phyloP scores from a whole-genome alignment of 2,329 filamentous ascomycete genomes.

The Ceratocystis cacaofunesta region DNA sequence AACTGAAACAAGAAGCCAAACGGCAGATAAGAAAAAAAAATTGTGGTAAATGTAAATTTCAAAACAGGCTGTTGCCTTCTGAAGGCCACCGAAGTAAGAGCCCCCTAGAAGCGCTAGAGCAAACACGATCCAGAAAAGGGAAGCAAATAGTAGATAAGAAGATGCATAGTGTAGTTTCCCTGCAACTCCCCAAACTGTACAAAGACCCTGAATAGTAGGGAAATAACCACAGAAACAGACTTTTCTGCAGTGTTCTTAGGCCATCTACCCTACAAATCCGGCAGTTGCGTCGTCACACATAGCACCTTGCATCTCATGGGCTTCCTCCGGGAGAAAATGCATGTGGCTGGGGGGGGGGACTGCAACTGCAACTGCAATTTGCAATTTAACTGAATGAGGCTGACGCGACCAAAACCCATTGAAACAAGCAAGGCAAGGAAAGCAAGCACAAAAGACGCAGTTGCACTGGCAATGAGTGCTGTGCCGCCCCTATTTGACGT shows the following conservation, averaged over 20 bases:
- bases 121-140: constrained; percentile 1
- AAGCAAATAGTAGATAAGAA: background rate
- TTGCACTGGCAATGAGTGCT: too few species aligned
- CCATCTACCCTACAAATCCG: background rate
- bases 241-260: background rate
- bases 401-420: background rate
- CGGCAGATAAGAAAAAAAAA: background rate
- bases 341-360: background rate
- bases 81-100: too few species aligned
- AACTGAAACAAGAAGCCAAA: background rate
- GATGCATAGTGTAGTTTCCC: background rate
- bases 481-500: too few species aligned
- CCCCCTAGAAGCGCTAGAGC: background rate
- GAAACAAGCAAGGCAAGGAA: background rate
- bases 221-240: background rate
- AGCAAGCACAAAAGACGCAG: too few species aligned
- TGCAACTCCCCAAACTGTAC: background rate
- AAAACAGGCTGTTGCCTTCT: background rate
- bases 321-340: background rate
- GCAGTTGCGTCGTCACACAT: background rate
- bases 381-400: background rate
- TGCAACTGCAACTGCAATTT: constrained; percentile 4
- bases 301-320: background rate
- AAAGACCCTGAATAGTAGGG: background rate
- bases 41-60: background rate